phyloP scores from a whole-genome alignment of 192 early-diverging fungal genomes.

The Coemansia sp. region DNA sequence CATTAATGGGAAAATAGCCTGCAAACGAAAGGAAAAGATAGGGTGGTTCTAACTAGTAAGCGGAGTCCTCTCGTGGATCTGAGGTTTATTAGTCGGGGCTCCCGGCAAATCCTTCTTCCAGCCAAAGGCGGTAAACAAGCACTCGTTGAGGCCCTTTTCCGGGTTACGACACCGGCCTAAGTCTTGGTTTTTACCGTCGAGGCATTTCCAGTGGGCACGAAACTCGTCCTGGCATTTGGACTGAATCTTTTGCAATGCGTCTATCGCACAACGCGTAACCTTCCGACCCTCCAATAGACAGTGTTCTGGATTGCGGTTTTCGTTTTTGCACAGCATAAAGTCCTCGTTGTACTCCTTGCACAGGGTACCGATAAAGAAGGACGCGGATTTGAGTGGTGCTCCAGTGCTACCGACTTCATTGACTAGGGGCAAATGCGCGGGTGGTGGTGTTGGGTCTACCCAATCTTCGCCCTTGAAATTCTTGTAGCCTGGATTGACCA shows the following conservation, averaged over 20 bases:
- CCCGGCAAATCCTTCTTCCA: constrained; percentile 73
- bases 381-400: constrained; percentile 88
- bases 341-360: constrained; percentile 96
- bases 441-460: constrained; percentile 86
- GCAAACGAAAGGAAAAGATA: not conserved
- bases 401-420: constrained; percentile 89
- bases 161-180: constrained; percentile 74
- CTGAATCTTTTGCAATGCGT: constrained; percentile 85
- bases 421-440: constrained; percentile 68
- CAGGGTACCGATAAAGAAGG: constrained; percentile 85
- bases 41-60: constrained; percentile 19
- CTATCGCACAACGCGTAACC: constrained; percentile 92
- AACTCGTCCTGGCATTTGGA: constrained; percentile 87
- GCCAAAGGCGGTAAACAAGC: constrained; percentile 83
- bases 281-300: constrained; percentile 94
- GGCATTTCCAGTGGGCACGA: constrained; percentile 87
- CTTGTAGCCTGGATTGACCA: constrained; percentile 52
- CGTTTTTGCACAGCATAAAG: constrained; percentile 96
- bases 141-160: constrained; percentile 82
- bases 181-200: constrained; percentile 92
- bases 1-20: not conserved
- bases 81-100: constrained; percentile 52
- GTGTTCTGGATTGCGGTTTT: constrained; percentile 84
- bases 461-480: constrained; percentile 58
- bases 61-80: constrained; percentile 44